Base-by-base conservation (phyloP, 345 rosid species). In the Noccaea caerulescens region DNA sequence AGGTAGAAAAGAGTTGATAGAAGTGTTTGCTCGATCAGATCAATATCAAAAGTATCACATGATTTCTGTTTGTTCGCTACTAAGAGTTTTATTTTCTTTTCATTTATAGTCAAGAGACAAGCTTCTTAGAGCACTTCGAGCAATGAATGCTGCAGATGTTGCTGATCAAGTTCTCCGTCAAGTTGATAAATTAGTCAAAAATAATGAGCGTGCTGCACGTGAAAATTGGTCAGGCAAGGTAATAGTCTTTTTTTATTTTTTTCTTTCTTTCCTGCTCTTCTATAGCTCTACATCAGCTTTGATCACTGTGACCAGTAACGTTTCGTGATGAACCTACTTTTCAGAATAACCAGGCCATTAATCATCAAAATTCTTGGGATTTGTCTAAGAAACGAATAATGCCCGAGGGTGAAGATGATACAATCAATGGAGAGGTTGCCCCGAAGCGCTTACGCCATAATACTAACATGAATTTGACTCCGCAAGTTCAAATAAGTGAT, bases 161-260 rank as follows among this genome's bases (percentile, higher is more conserved):
- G 99, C 95, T 30, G 97, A 94, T 75, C 97, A 91, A 77, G 97
- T 82, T 72, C 82, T 94, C 70, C 86, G 99, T 56, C 99, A 89
- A 82, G 93, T 89, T 71, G 99, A 91, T 76, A 91, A 91, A 83
- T 75, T 83, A 79, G 81, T 89, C 18, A 89, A 82, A 81, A 87
- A 79, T 76, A 86, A 78, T 77, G 99, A 91, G 82, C 98, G 99
- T 60, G 84, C 87, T 74, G 83, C 87, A 68, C 95, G 91, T 49
- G 97, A 94, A 76, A 71, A 76, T 80, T 86, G 86, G 78, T 71
- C 80, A 27, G 72, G 76, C 82, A 82, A 86, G 95, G 99, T 91
- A 82, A 72, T 75, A 51, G 37, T 41, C 16, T 10, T 36, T 34
- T 59, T 49, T 14, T n/a, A 8, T 13, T 36, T 39, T 20, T 18